Evolutionary conservation across 2,329 filamentous ascomycete genomes (phyloP).

Genomic region (Pseudogymnoascus sp.): DNA sequence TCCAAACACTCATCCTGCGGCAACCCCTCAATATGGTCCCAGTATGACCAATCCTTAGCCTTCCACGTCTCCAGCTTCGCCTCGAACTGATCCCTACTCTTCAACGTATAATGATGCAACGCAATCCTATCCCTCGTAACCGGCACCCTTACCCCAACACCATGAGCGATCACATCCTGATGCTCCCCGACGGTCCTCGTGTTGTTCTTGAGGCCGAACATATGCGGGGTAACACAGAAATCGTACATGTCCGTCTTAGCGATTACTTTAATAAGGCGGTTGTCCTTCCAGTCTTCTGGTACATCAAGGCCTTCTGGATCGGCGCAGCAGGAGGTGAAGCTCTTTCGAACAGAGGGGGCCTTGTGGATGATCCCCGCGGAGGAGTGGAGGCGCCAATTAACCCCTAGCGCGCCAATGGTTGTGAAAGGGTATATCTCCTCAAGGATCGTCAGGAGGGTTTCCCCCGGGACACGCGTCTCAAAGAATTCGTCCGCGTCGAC

Average conservation of each 20-base stretch:
- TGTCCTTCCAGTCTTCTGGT: constrained; percentile 17
- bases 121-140: constrained; percentile 26
- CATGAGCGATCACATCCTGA: constrained; percentile 18
- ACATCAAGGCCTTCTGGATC: constrained; percentile 19
- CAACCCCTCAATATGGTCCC: too few species aligned
- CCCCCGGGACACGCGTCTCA: constrained; percentile 15
- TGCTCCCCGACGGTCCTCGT: constrained; percentile 24
- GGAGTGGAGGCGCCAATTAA: constrained; percentile 29
- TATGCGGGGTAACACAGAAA: constrained; percentile 20
- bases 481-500: constrained; percentile 29
- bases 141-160: constrained; percentile 21
- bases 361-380: constrained; percentile 23
- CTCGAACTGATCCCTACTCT: constrained; percentile 28
- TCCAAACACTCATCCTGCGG: too few species aligned
- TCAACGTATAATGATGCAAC: constrained; percentile 30
- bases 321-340: constrained; percentile 26
- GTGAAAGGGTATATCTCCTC: constrained; percentile 21
- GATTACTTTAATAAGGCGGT: constrained; percentile 28
- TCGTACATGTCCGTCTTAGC: constrained; percentile 24
- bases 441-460: constrained; percentile 26
- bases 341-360: constrained; percentile 20
- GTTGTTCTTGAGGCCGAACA: constrained; percentile 18
- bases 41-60: too few species aligned
- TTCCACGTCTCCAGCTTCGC: constrained; percentile 9
- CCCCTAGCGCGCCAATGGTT: constrained; percentile 26